phyloP scores from a whole-genome alignment of 768 basidiomycete species.

The Lactarius tabidus region DNA sequence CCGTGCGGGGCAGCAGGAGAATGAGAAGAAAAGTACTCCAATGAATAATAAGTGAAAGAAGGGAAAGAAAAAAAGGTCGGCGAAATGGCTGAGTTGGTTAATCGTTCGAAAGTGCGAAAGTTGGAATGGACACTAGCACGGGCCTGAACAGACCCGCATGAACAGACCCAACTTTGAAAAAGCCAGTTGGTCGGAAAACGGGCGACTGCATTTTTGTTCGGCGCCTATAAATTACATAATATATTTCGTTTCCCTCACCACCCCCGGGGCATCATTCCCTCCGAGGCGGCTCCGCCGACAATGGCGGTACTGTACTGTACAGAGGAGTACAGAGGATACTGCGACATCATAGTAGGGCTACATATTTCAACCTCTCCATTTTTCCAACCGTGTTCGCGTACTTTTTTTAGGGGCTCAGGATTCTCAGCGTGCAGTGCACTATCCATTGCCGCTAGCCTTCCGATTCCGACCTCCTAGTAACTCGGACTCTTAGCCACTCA shows the following conservation, averaged over 20 bases:
- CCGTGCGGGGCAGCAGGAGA: no score
- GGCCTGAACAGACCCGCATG: no score
- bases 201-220: background rate
- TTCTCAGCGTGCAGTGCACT: background rate
- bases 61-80: background rate
- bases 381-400: background rate
- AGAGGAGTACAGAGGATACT: no score
- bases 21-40: no score
- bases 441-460: background rate
- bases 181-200: background rate
- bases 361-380: background rate
- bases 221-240: background rate
- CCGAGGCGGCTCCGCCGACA: no score
- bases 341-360: background rate
- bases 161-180: no score
- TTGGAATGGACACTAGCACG: no score
- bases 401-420: background rate
- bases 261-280: no score
- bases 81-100: background rate
- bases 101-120: background rate
- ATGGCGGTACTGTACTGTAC: background rate
- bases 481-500: no score
- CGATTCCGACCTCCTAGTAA: background rate
- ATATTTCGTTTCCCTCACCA: no score
- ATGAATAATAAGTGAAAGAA: background rate